Conservation (phyloP, 1,284 basidiomycete species). For the Entoloma clypeatum region DNA sequence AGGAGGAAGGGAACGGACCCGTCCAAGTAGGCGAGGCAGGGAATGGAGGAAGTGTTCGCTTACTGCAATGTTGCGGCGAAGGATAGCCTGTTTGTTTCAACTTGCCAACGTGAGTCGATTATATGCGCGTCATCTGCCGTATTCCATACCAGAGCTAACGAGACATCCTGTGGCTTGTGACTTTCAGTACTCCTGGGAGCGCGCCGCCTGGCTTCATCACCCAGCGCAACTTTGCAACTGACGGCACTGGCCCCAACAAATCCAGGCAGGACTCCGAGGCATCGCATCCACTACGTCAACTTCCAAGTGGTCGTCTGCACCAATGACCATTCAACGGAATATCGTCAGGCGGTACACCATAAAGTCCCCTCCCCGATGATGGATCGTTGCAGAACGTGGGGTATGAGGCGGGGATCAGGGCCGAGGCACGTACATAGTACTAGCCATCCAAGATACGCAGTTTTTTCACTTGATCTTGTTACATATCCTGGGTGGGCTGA, state of each 20-base stretch:
- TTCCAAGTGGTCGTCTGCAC: conserved; percentile 47
- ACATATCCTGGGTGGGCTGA: no score
- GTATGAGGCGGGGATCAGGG: conserved; percentile 53
- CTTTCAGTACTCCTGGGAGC: conserved; percentile 58
- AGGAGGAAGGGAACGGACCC: not conserved
- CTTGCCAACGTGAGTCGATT: conserved; percentile 59
- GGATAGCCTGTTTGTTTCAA: conserved; percentile 63
- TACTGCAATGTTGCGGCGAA: no score
- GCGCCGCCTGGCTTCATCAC: conserved; percentile 34
- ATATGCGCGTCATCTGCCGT: not conserved
- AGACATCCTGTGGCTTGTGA: conserved; percentile 31
- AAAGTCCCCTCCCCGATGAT: conserved; percentile 21
- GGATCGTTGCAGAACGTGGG: conserved; percentile 46
- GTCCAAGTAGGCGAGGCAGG: not conserved
- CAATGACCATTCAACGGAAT: no score
- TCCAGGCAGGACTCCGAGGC: conserved; percentile 57
- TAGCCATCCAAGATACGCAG: conserved; percentile 52
- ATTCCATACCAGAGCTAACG: not conserved
- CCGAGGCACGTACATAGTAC: conserved; percentile 74
- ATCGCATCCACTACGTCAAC: conserved; percentile 74
- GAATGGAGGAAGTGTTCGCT: conserved; percentile 57
- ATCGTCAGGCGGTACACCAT: conserved; percentile 53
- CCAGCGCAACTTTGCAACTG: conserved; percentile 37
- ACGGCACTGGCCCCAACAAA: conserved; percentile 53
- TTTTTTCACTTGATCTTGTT: conserved; percentile 6